A percentile compares a stretch with the other conserved stretches of the same genome.
These are phyloP conservation scores for Suhomyces guaymorum DNA, from an alignment of 1,139 yeast species.

Conservation along the genomic window DNA sequence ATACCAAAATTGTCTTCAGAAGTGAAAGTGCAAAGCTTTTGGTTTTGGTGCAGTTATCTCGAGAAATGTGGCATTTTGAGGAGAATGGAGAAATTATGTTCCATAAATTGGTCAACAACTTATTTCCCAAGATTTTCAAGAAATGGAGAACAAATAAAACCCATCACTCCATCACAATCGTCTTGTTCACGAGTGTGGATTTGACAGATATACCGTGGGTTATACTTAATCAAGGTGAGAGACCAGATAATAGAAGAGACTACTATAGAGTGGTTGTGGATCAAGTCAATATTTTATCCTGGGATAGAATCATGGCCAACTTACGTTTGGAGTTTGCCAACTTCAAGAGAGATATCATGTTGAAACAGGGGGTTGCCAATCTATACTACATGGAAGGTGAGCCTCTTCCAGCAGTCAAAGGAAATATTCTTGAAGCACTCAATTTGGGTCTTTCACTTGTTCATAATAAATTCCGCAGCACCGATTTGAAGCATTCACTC, in stretches of 20 bases:
- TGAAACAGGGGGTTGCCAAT: constrained; percentile 44
- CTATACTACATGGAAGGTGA: constrained; percentile 51
- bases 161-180: constrained; percentile 89
- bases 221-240: constrained; percentile 67
- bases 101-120: constrained; percentile 85
- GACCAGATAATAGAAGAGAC: constrained; percentile 68
- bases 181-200: constrained; percentile 82
- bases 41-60: constrained; percentile 82
- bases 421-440: constrained; percentile 84
- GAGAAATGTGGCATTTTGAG: constrained; percentile 98
- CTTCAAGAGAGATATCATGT: constrained; percentile 69
- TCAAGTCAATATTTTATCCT: constrained; percentile 80
- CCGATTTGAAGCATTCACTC: constrained; percentile 85
- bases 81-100: constrained; percentile 94
- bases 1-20: constrained; percentile 80
- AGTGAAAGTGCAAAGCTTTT: constrained; percentile 87
- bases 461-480: constrained; percentile 77
- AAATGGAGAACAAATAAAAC: constrained; percentile 86
- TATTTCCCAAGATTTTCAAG: constrained; percentile 85
- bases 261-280: constrained; percentile 94
- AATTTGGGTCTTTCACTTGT: constrained; percentile 79
- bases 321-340: constrained; percentile 82
- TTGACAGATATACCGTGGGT: constrained; percentile 57
- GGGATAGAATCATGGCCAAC: constrained; percentile 92
- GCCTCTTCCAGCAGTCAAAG: constrained; percentile 82